A percentile compares a stretch with the other conserved stretches of the same genome.
Conservation (phyloP, 345 rosid species). For the Capsella bursapastoris region DNA sequence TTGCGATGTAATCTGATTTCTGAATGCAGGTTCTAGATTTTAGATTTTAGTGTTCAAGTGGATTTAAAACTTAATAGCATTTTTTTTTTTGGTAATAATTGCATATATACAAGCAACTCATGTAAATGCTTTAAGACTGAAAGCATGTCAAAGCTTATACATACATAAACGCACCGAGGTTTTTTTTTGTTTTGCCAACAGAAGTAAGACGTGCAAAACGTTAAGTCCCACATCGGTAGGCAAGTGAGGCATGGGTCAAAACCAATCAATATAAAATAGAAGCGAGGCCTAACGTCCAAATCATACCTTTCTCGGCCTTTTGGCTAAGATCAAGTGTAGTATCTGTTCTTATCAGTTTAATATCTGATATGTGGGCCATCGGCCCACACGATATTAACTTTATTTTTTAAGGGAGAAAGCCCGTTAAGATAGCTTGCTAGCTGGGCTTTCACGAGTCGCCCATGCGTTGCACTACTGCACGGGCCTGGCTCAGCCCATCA, state of each 20-base stretch:
- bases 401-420: neutral
- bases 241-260: neutral
- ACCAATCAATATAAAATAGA: neutral
- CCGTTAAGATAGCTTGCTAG: constrained; percentile 22
- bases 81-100: neutral
- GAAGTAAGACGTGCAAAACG: neutral
- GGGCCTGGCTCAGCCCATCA: constrained; percentile 21
- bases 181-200: neutral
- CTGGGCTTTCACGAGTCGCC: constrained; percentile 5
- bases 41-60: constrained; percentile 1
- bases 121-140: neutral
- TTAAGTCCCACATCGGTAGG: constrained; percentile 13
- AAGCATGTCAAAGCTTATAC: constrained; percentile 1
- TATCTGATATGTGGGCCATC: constrained; percentile 57
- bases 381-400: constrained; percentile 23
- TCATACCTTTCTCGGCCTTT: constrained; percentile 52
- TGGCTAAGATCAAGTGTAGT: constrained; percentile 77
- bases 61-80: neutral
- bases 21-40: constrained; percentile 16
- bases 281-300: rapidly evolving
- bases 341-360: constrained; percentile 69
- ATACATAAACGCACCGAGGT: neutral
- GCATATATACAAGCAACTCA: neutral
- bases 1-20: constrained; percentile 16
- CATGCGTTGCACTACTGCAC: constrained; percentile 25